Evolutionary conservation across 1,284 basidiomycete species (phyloP).

Genomic region (Pseudozyma sp.): DNA sequence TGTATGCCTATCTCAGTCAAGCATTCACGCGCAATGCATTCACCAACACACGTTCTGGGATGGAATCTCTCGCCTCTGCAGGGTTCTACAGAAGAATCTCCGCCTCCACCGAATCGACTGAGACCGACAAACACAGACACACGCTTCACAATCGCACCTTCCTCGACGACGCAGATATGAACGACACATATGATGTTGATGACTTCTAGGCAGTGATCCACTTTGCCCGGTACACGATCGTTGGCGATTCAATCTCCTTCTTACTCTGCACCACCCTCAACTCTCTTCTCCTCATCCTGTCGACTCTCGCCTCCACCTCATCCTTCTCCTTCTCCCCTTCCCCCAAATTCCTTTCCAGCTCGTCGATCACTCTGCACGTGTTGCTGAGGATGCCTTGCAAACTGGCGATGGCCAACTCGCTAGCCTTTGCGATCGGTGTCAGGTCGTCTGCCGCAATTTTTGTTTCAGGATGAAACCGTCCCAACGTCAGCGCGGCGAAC

Average conservation of each 20-base stretch:
- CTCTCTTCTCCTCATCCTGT: slow-evolving; percentile 62
- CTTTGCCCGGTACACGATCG: slow-evolving; percentile 52
- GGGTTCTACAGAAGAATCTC: no score
- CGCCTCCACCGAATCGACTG: no score
- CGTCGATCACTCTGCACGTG: slow-evolving; percentile 43
- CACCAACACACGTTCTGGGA: neutral
- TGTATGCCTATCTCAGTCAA: no score
- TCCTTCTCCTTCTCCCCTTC: slow-evolving; percentile 5
- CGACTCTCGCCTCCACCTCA: slow-evolving; percentile 51
- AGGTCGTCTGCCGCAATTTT: slow-evolving; percentile 35
- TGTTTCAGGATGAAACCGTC: slow-evolving; percentile 74
- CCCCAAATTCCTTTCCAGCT: slow-evolving; percentile 11
- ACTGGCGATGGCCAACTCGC: slow-evolving; percentile 77
- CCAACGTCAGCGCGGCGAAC: slow-evolving; percentile 91
- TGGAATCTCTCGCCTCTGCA: no score
- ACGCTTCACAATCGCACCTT: no score
- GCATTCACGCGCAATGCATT: neutral
- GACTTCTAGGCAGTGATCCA: slow-evolving; percentile 23
- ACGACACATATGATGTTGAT: neutral
- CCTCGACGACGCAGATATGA: neutral
- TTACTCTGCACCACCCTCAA: slow-evolving; percentile 63
- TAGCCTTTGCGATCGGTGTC: slow-evolving; percentile 73
- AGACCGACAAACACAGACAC: no score
- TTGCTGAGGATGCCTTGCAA: slow-evolving; percentile 82
- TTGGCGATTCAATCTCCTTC: slow-evolving; percentile 56